phyloP scores from a whole-genome alignment of 2,329 filamentous ascomycete species.

The Pseudogymnoascus sp. region DNA sequence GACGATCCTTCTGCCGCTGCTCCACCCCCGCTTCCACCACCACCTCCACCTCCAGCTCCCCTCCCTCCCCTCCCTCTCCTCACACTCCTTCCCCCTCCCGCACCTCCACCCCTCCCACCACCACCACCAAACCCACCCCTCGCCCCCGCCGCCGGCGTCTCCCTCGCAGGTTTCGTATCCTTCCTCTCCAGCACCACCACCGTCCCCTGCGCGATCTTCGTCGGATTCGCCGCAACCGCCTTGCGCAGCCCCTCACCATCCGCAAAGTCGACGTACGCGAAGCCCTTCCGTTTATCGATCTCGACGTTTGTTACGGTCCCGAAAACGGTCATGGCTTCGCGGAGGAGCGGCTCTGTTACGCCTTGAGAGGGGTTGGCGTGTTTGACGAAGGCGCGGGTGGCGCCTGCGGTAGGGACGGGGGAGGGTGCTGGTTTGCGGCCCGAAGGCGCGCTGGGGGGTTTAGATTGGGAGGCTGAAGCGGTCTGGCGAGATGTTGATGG shows the following conservation, averaged over 20 bases:
- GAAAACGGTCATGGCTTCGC: conserved; percentile 64
- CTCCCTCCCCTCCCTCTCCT: conserved; percentile 1
- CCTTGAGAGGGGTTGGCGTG: conserved; percentile 85
- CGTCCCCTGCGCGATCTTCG: conserved; percentile 73
- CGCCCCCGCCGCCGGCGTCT: conserved; percentile 14
- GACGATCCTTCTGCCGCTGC: conserved; percentile 13
- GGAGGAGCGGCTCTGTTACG: conserved; percentile 73
- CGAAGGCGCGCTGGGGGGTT: conserved; percentile 17
- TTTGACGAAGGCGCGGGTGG: conserved; percentile 67
- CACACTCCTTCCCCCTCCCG: conserved; percentile 7
- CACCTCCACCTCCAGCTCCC: conserved; percentile 18
- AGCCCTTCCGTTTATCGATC: conserved; percentile 90
- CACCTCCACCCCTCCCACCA: conserved; percentile 10
- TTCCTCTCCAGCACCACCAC: conserved; percentile 83
- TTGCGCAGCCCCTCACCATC: conserved; percentile 64
- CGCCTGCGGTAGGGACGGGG: conserved; percentile 34
- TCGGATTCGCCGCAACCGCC: conserved; percentile 72
- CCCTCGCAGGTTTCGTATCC: conserved; percentile 34
- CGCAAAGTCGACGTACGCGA: conserved; percentile 85
- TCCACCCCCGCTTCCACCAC: conserved; percentile 18
- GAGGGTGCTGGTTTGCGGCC: conserved; percentile 24
- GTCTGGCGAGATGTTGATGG: conserved; percentile 22
- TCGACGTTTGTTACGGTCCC: conserved; percentile 73
- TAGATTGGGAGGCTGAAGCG: conserved; percentile 16
- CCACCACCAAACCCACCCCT: conserved; percentile 11